A percentile compares a stretch with the other conserved stretches of the same genome.
Conservation (phyloP, 148 eudicot species). For the Rhododendron ferrugineum region DNA sequence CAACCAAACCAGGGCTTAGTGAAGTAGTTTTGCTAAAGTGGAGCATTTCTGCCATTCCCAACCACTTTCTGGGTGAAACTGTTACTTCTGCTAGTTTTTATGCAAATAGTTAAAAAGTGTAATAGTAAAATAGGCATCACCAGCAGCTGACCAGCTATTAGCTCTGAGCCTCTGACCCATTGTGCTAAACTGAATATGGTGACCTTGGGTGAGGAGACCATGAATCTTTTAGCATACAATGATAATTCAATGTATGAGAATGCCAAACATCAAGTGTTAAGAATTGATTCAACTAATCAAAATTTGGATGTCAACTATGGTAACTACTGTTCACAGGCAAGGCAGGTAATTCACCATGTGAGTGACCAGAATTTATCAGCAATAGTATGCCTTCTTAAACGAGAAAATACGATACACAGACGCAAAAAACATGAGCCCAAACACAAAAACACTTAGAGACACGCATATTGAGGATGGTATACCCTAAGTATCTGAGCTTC, state of each 20-base stretch:
- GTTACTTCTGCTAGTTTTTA: background rate
- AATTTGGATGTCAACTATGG: background rate
- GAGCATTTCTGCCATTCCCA: background rate
- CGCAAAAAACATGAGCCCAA: background rate
- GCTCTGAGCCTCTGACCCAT: background rate
- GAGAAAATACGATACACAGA: background rate
- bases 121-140: background rate
- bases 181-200: background rate
- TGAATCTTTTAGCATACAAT: background rate
- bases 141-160: background rate
- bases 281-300: background rate
- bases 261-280: background rate
- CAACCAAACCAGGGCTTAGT: background rate
- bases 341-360: background rate
- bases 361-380: background rate
- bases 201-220: background rate
- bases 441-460: background rate
- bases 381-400: background rate
- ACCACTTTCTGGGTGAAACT: background rate
- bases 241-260: background rate
- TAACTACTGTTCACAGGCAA: background rate
- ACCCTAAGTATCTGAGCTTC: conserved; percentile 98
- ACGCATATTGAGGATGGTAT: background rate
- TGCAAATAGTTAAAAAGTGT: background rate
- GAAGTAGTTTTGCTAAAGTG: background rate